These are phyloP conservation scores for Parafenestella ontariensis DNA, from an alignment of 2,329 filamentous ascomycete genomes.

Conservation along the genomic window DNA sequence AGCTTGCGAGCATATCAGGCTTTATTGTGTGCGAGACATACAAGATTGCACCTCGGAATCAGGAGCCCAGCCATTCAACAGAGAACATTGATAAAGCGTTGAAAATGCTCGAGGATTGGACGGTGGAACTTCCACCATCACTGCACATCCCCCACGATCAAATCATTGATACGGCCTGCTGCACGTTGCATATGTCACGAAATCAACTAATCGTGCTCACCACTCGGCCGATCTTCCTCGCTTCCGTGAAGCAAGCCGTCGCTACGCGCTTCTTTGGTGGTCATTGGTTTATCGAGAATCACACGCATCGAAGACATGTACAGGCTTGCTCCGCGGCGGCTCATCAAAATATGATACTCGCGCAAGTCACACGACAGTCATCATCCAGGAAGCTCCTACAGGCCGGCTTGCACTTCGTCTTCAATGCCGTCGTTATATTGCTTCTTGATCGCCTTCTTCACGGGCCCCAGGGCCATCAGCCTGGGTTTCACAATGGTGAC, in stretches of 20 bases:
- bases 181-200: slow-evolving; percentile 32
- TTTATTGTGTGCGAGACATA: slow-evolving; percentile 38
- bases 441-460: slow-evolving; percentile 30
- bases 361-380: slow-evolving; percentile 18
- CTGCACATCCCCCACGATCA: slow-evolving; percentile 16
- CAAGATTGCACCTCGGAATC: slow-evolving; percentile 26
- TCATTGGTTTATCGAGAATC: slow-evolving; percentile 15
- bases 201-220: slow-evolving; percentile 35
- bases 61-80: slow-evolving; percentile 8
- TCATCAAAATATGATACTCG: slow-evolving; percentile 25
- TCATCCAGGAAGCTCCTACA: slow-evolving; percentile 25
- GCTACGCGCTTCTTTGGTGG: slow-evolving; percentile 24
- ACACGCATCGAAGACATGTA: slow-evolving; percentile 17
- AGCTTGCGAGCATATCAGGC: slow-evolving; percentile 30
- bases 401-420: slow-evolving; percentile 35
- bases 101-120: slow-evolving; percentile 30
- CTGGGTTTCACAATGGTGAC: not conserved
- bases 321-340: slow-evolving; percentile 27
- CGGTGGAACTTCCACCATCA: slow-evolving; percentile 18
- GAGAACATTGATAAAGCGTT: slow-evolving; percentile 26
- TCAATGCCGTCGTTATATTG: slow-evolving; percentile 36
- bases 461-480: not conserved
- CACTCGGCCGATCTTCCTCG: slow-evolving; percentile 33
- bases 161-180: slow-evolving; percentile 27
- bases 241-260: slow-evolving; percentile 31